Conservation (phyloP, 768 basidiomycete species). For the Lanmaoa pseudosensibilis region DNA sequence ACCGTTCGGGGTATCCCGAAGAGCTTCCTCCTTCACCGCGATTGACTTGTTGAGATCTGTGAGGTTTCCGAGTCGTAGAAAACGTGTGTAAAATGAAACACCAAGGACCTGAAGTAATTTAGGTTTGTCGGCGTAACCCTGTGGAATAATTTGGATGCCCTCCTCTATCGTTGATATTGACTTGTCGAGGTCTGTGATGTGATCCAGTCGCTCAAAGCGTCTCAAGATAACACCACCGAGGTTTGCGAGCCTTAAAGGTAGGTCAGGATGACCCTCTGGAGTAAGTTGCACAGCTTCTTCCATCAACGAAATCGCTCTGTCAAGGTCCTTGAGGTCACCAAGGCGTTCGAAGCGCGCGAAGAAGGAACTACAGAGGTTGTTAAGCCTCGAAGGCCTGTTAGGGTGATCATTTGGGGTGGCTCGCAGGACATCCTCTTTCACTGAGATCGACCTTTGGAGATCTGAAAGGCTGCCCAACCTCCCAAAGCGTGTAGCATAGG, state of each 20-base stretch:
- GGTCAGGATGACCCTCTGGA: no score
- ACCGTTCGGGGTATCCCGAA: no score
- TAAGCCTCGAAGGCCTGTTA: not conserved
- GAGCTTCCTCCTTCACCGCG: no score
- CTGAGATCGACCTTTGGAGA: not conserved
- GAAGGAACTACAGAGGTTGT: not conserved
- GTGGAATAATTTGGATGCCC: conserved; percentile 5
- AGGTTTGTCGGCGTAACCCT: conserved; percentile 1
- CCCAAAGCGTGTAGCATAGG: not conserved
- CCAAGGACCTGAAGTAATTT: not conserved
- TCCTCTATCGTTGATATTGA: not conserved
- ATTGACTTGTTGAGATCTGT: no score
- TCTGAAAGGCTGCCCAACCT: not conserved
- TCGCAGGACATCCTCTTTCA: not conserved
- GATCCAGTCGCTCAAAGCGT: no score
- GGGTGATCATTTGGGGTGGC: not conserved
- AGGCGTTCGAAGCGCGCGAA: not conserved
- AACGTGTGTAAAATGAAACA: not conserved
- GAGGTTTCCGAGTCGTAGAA: no score
- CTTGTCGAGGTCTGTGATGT: no score
- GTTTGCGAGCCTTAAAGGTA: no score
- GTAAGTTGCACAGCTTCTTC: not conserved
- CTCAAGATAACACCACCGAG: no score
- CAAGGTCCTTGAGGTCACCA: not conserved
- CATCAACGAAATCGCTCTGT: not conserved